phyloP scores from a whole-genome alignment of 345 rosid species.

The Euphorbia peplus region DNA sequence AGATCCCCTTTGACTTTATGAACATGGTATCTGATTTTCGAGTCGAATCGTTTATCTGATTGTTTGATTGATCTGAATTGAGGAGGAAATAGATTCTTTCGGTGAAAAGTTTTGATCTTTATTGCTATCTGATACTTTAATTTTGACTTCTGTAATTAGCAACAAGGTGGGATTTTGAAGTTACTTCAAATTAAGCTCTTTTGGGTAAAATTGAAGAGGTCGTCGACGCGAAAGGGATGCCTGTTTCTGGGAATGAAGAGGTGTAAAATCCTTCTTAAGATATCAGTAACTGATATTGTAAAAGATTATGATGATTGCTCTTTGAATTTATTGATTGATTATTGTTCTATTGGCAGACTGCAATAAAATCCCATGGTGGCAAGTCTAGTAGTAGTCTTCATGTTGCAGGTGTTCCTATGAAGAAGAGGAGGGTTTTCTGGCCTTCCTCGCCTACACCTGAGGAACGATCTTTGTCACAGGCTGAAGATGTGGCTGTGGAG shows the following conservation, averaged over 20 bases:
- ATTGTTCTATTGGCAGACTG: conserved; percentile 46
- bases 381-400: conserved; percentile 52
- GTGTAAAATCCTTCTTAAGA: conserved; percentile 32
- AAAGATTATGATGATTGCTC: conserved; percentile 9
- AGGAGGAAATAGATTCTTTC: neutral
- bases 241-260: conserved; percentile 56
- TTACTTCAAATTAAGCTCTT: neutral
- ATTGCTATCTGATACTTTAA: neutral
- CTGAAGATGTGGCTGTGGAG: conserved; percentile 22
- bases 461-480: conserved; percentile 23
- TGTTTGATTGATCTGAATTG: neutral
- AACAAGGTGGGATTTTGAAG: conserved; percentile 5
- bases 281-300: conserved; percentile 12
- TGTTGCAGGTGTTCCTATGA: conserved; percentile 68
- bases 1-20: neutral
- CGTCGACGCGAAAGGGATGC: conserved; percentile 32
- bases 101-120: conserved; percentile 2
- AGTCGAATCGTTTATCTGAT: neutral
- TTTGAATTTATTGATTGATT: conserved; percentile 23
- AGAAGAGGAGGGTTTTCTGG: conserved; percentile 67
- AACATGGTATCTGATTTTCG: neutral
- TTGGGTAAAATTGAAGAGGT: conserved; percentile 20
- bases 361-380: conserved; percentile 39
- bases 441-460: conserved; percentile 41
- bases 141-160: neutral